Conservation (phyloP, 108 stramenopile species). For the Halocafeteria seosinensis region DNA sequence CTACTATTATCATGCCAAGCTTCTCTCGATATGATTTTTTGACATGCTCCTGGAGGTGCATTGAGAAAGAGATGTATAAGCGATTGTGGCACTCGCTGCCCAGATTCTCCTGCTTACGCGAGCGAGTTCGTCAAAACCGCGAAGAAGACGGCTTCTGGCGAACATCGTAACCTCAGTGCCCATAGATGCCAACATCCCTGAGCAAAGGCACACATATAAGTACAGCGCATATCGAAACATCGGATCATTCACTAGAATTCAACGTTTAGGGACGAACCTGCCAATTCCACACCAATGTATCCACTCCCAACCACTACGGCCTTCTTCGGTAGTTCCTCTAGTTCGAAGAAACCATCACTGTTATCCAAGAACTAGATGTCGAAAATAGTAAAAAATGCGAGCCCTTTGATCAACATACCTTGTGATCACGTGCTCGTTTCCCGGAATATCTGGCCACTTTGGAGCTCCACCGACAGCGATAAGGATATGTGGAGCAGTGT, state of each 20-base stretch:
- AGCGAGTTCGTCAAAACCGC: constrained; percentile 55
- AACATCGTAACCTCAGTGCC: constrained; percentile 59
- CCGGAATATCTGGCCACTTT: constrained; percentile 32
- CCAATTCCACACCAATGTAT: constrained; percentile 79
- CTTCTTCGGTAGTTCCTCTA: constrained; percentile 53
- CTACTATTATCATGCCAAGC: too few species aligned
- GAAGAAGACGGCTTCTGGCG: constrained; percentile 39
- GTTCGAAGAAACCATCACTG: constrained; percentile 69
- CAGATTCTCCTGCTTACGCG: constrained; percentile 12
- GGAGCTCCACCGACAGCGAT: constrained; percentile 66
- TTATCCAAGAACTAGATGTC: too few species aligned
- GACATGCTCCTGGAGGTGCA: too few species aligned
- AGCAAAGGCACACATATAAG: too few species aligned
- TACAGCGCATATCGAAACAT: too few species aligned
- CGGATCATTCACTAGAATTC: too few species aligned
- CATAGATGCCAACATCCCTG: constrained; percentile 56
- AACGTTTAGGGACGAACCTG: too few species aligned
- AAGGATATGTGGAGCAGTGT: constrained; percentile 51
- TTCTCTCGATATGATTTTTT: too few species aligned
- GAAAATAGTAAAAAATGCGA: too few species aligned
- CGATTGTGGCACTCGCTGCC: constrained; percentile 37
- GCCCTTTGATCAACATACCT: too few species aligned
- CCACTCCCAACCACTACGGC: constrained; percentile 68
- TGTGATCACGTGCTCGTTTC: constrained; percentile 47
- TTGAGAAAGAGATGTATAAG: too few species aligned